Conservation (phyloP, 148 eudicot genomes). For the Spergularia marina region DNA sequence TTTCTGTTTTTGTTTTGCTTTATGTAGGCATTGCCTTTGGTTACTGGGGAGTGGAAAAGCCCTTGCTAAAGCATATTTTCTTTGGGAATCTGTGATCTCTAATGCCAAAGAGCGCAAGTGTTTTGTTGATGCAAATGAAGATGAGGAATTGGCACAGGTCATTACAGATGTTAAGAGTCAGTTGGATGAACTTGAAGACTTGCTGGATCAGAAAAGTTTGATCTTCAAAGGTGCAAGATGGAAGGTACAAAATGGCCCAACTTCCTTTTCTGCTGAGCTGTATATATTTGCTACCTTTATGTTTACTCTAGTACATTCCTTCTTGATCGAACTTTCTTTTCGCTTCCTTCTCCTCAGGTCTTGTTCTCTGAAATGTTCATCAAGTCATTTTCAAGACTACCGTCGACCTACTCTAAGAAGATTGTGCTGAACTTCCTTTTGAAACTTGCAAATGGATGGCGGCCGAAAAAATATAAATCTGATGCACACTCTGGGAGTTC, state of each 20-base stretch:
- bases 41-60: slow-evolving; percentile 47
- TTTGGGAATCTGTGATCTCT: slow-evolving; percentile 44
- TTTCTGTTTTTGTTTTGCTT: background rate
- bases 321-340: background rate
- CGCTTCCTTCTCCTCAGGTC: slow-evolving; percentile 22
- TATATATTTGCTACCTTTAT: background rate
- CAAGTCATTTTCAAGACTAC: slow-evolving; percentile 37
- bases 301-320: background rate
- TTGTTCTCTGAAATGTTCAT: slow-evolving; percentile 36
- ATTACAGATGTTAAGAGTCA: slow-evolving; percentile 37
- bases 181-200: slow-evolving; percentile 43
- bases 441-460: slow-evolving; percentile 46
- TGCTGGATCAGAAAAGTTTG: slow-evolving; percentile 34
- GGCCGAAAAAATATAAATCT: slow-evolving; percentile 33
- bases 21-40: slow-evolving; percentile 55
- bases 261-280: background rate
- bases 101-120: slow-evolving; percentile 46
- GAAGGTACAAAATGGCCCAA: slow-evolving; percentile 31
- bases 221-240: slow-evolving; percentile 33
- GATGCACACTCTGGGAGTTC: slow-evolving; percentile 20
- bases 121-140: slow-evolving; percentile 43
- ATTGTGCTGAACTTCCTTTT: slow-evolving; percentile 29
- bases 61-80: slow-evolving; percentile 19
- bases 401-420: slow-evolving; percentile 27
- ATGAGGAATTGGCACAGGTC: slow-evolving; percentile 21